Conservation (phyloP, 108 stramenopile species). For the Aurantiochytrium sp. region DNA sequence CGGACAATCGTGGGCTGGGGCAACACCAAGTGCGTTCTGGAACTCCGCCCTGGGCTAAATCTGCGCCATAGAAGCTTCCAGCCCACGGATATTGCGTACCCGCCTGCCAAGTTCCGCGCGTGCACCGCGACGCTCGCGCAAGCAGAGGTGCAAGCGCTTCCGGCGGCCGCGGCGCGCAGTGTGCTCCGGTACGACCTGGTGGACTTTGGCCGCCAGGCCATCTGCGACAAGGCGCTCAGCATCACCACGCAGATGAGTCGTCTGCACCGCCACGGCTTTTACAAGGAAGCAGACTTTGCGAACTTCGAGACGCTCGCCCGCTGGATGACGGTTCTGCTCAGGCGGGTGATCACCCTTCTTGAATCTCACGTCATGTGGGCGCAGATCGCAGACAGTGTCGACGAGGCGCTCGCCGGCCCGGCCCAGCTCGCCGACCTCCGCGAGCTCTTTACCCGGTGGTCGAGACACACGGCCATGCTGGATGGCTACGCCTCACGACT, state of each 20-base stretch:
- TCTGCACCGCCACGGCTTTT: neutral
- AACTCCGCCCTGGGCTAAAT: neutral
- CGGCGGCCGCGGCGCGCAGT: neutral
- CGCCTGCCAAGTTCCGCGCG: neutral
- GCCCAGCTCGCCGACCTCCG: neutral
- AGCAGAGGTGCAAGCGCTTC: neutral
- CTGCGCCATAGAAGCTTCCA: neutral
- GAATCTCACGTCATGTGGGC: neutral
- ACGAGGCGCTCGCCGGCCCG: neutral
- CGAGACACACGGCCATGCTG: neutral
- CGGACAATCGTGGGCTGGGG: neutral
- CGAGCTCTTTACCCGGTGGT: conserved; percentile 2
- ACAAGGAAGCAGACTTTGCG: neutral
- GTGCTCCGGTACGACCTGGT: neutral
- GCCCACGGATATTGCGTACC: neutral
- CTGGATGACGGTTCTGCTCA: neutral
- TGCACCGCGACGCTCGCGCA: neutral
- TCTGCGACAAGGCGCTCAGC: neutral
- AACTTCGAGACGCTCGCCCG: neutral
- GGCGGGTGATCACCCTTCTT: neutral
- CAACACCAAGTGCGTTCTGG: neutral
- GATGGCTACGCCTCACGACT: neutral
- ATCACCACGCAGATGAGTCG: neutral
- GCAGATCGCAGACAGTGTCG: neutral
- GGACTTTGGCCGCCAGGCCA: neutral